These are phyloP conservation scores for Kewa caespitosa DNA, from an alignment of 179 eudicot species.

Conservation along the genomic window DNA sequence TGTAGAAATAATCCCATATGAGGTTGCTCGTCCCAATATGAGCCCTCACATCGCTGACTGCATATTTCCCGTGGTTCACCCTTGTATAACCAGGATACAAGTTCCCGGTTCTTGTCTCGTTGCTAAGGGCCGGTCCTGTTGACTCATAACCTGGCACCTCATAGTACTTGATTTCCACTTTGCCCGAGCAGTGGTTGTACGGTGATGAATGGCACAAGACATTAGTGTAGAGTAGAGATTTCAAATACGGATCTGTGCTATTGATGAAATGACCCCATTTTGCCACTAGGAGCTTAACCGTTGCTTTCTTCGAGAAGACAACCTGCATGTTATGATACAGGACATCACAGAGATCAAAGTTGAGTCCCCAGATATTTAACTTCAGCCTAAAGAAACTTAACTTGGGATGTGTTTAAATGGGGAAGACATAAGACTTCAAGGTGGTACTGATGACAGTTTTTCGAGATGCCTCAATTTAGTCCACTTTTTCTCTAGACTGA, in stretches of 20 bases:
- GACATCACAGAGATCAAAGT: not conserved
- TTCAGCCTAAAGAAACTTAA: not conserved
- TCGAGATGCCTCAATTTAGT: not conserved
- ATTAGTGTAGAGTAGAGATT: conserved; percentile 73
- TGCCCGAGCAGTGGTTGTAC: conserved; percentile 69
- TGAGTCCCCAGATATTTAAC: not conserved
- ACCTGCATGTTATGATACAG: conserved; percentile 34
- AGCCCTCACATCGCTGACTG: conserved; percentile 79
- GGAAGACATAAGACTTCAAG: not conserved
- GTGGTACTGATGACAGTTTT: not conserved
- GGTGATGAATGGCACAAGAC: conserved; percentile 65
- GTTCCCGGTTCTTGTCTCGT: conserved; percentile 53
- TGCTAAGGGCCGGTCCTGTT: conserved; percentile 66
- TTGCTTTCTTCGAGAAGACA: conserved; percentile 74
- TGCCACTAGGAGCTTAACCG: conserved; percentile 74
- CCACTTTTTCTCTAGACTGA: not conserved
- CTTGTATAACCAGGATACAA: conserved; percentile 64
- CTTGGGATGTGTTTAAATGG: not conserved
- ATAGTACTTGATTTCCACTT: conserved; percentile 75
- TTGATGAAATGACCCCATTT: conserved; percentile 72
- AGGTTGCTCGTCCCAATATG: conserved; percentile 89
- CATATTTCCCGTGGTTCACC: conserved; percentile 89
- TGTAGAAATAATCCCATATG: conserved; percentile 82
- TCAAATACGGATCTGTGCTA: conserved; percentile 67
- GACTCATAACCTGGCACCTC: conserved; percentile 68